Percentiles rank a stretch among this genome's conserved stretches.
phyloP scores from a whole-genome alignment of 306 rosid species.

The Dryas alaskensis region DNA sequence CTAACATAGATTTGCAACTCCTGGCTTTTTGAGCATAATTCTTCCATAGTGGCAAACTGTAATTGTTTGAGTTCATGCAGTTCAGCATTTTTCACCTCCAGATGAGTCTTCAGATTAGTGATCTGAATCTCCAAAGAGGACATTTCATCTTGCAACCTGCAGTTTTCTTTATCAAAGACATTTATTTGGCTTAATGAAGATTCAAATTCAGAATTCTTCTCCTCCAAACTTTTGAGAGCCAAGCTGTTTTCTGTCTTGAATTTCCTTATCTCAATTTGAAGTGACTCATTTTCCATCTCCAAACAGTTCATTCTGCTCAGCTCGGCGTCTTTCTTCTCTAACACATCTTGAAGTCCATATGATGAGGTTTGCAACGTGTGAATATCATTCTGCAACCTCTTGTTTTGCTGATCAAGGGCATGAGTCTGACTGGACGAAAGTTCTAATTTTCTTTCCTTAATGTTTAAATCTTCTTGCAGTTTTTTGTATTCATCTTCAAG shows the following conservation, averaged over 20 bases:
- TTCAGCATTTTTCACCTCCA: conserved; percentile 33
- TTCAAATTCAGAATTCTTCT: conserved; percentile 26
- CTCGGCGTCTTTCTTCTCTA: conserved; percentile 47
- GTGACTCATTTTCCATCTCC: conserved; percentile 36
- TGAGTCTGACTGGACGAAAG: conserved; percentile 38
- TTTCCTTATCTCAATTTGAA: conserved; percentile 29
- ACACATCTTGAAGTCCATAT: conserved; percentile 34
- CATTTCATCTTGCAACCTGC: conserved; percentile 32
- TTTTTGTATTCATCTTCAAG: conserved; percentile 51
- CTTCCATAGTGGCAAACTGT: conserved; percentile 33
- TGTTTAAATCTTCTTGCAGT: conserved; percentile 34
- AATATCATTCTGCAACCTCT: conserved; percentile 35
- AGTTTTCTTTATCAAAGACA: conserved; percentile 36
- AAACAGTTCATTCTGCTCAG: conserved; percentile 40
- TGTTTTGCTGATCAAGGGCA: conserved; percentile 44
- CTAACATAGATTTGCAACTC: conserved; percentile 28
- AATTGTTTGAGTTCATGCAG: conserved; percentile 37
- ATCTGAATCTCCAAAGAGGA: conserved; percentile 28
- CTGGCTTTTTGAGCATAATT: conserved; percentile 31
- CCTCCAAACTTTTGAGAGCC: conserved; percentile 31
- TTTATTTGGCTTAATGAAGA: conserved; percentile 27
- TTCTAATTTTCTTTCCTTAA: conserved; percentile 44
- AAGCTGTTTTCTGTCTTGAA: conserved; percentile 31
- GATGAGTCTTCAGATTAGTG: conserved; percentile 31
- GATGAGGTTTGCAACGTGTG: conserved; percentile 38